These are phyloP conservation scores for Nowakowskiella sp. DNA, from an alignment of 192 early-diverging fungal species.

Conservation along the genomic window DNA sequence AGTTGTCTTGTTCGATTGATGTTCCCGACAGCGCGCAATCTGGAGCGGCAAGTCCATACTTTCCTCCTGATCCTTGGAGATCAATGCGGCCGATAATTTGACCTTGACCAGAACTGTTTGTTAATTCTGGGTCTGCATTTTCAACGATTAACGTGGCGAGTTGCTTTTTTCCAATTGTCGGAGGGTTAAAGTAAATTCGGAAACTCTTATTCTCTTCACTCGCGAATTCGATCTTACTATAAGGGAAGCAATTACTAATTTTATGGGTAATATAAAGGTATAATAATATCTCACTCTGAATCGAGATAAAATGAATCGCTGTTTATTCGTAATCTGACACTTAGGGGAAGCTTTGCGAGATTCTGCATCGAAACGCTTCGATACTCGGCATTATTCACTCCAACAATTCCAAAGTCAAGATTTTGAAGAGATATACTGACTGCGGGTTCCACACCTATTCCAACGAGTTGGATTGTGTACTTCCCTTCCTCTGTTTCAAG, in stretches of 20 bases:
- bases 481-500: conserved; percentile 37
- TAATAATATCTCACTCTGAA: too few species aligned
- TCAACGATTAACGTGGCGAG: too few species aligned
- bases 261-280: too few species aligned
- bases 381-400: too few species aligned
- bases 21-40: neutral
- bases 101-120: neutral
- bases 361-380: conserved; percentile 29
- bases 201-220: too few species aligned
- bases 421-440: conserved; percentile 18
- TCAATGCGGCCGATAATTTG: neutral
- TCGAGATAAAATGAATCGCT: too few species aligned
- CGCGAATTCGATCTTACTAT: too few species aligned
- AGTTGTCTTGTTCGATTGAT: too few species aligned
- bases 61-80: conserved; percentile 9
- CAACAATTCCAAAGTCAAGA: conserved; percentile 44
- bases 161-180: too few species aligned
- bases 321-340: too few species aligned
- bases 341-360: conserved; percentile 21
- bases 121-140: conserved; percentile 39
- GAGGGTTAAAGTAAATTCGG: too few species aligned
- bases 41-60: neutral
- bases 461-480: conserved; percentile 22
- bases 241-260: too few species aligned
- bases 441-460: conserved; percentile 31